These are phyloP conservation scores for Diplodia scrobiculata DNA, from an alignment of 2,329 filamentous ascomycete genomes.

Conservation along the genomic window DNA sequence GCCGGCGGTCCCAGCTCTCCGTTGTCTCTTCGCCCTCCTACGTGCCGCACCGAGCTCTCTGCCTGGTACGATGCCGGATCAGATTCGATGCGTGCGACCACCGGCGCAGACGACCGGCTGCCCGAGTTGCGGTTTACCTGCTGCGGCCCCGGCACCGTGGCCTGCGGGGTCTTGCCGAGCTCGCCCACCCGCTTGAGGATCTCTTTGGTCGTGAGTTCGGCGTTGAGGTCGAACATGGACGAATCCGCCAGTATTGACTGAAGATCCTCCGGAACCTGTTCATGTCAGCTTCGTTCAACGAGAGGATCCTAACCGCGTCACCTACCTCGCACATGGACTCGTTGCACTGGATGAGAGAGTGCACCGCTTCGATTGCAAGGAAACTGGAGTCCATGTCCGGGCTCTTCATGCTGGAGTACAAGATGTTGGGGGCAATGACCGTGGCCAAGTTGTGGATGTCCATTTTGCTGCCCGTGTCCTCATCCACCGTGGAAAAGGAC, in stretches of 20 bases:
- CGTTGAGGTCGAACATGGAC: constrained; percentile 74
- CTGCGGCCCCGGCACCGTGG: constrained; percentile 53
- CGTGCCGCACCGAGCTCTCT: constrained; percentile 79
- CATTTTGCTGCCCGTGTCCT: constrained; percentile 98
- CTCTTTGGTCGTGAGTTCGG: constrained; percentile 94
- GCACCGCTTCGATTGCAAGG: constrained; percentile 87
- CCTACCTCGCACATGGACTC: constrained; percentile 96
- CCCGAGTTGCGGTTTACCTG: constrained; percentile 59
- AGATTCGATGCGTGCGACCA: constrained; percentile 77
- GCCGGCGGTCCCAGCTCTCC: constrained; percentile 39
- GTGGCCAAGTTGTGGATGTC: constrained; percentile 96
- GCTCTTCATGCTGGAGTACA: constrained; percentile 65
- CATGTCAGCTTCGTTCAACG: constrained; percentile 34
- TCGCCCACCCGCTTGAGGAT: constrained; percentile 93
- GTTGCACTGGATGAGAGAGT: constrained; percentile 86
- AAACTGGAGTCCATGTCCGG: constrained; percentile 75
- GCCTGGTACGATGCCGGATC: constrained; percentile 82
- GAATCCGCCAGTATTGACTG: constrained; percentile 83
- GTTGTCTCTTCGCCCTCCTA: constrained; percentile 47
- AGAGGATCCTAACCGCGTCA: constrained; percentile 31
- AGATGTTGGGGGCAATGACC: constrained; percentile 93
- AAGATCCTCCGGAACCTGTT: constrained; percentile 87
- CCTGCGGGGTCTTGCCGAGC: constrained; percentile 66
- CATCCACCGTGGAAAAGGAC: constrained; percentile 95
- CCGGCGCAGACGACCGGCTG: constrained; percentile 52